Evolutionary conservation across 2,329 filamentous ascomycete genomes (phyloP), one percentile per base, ranked within the genome.

Genomic region (Magnaporthiopsis poae): DNA sequence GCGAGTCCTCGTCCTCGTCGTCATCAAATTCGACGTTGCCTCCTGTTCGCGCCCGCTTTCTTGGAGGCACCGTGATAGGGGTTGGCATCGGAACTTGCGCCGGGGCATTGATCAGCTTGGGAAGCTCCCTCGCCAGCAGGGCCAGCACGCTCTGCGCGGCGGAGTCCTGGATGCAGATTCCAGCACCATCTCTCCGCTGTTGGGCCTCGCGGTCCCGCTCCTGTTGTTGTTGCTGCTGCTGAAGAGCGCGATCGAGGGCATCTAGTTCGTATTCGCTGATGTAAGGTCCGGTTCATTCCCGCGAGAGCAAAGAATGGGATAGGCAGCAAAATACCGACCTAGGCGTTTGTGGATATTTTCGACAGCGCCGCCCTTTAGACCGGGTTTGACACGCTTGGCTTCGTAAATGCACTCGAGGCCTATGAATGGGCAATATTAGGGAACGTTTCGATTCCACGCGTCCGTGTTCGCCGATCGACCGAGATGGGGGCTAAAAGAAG

Each of bases 281-380:
- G 46, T 56, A 56, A 56, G 46, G 8, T 4, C 46, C 46, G 3
- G 46, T n/a, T 11, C 46, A 11, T n/a, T 56, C 3, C 27, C 27
- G 27, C 15, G 2, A 61, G 21, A 31, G 60, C 27, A 31, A 31
- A 61, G 8, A 31, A 52, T 1, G 60, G 1, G n/a, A 9, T 15
- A 33, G 25, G 60, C 60, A 61, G 31, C 27, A 33, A 18, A 13
- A 33, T 61, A 29, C n/a, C 13, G 13, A 61, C 60, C 60, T 61
- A 61, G 60, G 60, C 60, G 60, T 33, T 33, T 29, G 60, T 61
- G 60, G 25, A 61, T 61, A 27, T 61, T 61, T 12, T 61, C 60
- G 5, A 61, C 60, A 31, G 60, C 60, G 7, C 60, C 60, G 18
- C 60, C 60, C 25, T 61, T 61, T 27, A 61, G 27, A 12, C 60